Conservation (phyloP, 352 stramenopile genomes). For the Pseudoperonospora humuli region DNA sequence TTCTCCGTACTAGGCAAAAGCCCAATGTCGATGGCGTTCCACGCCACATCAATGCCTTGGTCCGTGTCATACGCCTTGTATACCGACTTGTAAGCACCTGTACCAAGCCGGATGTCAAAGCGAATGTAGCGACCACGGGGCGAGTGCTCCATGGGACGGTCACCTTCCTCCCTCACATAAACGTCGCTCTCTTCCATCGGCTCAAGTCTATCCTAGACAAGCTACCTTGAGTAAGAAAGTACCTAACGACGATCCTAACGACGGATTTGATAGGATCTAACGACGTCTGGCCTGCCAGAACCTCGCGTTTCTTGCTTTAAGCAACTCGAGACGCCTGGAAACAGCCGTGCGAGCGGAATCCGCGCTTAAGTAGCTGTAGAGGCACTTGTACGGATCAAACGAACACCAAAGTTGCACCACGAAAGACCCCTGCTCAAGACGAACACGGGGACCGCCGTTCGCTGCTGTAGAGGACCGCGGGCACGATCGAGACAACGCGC, state of each 20-base stretch:
- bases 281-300: too few species aligned
- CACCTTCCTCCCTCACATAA: conserved; percentile 66
- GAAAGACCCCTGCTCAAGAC: conserved; percentile 9
- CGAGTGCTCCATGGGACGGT: conserved; percentile 69
- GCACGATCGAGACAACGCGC: conserved; percentile 17
- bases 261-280: background rate
- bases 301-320: too few species aligned
- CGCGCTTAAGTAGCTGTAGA: conserved; percentile 7
- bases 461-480: conserved; percentile 10
- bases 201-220: too few species aligned
- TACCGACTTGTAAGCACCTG: conserved; percentile 85
- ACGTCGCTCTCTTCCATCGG: conserved; percentile 58
- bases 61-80: conserved; percentile 97
- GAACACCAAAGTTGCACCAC: conserved; percentile 5
- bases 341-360: background rate
- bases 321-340: conserved; percentile 2
- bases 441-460: conserved; percentile 9
- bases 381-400: conserved; percentile 12
- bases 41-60: conserved; percentile 98
- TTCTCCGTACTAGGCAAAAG: conserved; percentile 93
- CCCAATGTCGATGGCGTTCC: conserved; percentile 98
- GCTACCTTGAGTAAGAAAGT: background rate
- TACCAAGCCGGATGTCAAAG: conserved; percentile 79
- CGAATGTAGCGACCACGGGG: conserved; percentile 80
- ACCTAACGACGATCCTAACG: background rate